phyloP scores from a whole-genome alignment of 306 rosid species.

The Pterocarpus macrocarpus region DNA sequence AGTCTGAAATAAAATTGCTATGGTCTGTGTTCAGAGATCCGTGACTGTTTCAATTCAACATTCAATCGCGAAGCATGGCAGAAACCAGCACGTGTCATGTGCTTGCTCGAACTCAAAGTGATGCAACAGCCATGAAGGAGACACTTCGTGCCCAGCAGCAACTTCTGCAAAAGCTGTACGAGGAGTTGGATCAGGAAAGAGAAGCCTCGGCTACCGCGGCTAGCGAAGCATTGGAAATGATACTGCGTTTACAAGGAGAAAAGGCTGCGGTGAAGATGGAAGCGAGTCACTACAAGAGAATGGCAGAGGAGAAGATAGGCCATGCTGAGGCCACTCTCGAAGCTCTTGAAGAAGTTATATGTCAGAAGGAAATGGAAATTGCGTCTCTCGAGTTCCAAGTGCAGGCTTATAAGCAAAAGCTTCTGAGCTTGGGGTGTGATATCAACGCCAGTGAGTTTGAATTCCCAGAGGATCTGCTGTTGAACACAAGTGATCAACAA shows the following conservation, averaged over 20 bases:
- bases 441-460: conserved; percentile 53
- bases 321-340: conserved; percentile 77
- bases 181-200: conserved; percentile 88
- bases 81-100: conserved; percentile 46
- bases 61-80: conserved; percentile 57
- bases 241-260: conserved; percentile 91
- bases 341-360: conserved; percentile 69
- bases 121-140: conserved; percentile 60
- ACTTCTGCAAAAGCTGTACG: conserved; percentile 76
- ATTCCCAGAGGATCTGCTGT: conserved; percentile 57
- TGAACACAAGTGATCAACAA: conserved; percentile 50
- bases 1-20: conserved; percentile 31
- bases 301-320: conserved; percentile 86
- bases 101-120: conserved; percentile 65
- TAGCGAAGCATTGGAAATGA: conserved; percentile 89
- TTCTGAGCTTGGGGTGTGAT: conserved; percentile 78
- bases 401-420: conserved; percentile 79
- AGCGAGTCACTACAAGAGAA: conserved; percentile 86
- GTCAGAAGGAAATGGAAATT: conserved; percentile 81
- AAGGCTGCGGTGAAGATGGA: conserved; percentile 90
- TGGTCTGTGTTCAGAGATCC: conserved; percentile 39
- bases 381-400: conserved; percentile 84
- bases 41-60: conserved; percentile 42
- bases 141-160: conserved; percentile 72
- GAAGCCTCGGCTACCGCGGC: conserved; percentile 88